These are phyloP conservation scores for Arabidopsis lyrata DNA, from an alignment of 441 rosid genomes.

Conservation along the genomic window DNA sequence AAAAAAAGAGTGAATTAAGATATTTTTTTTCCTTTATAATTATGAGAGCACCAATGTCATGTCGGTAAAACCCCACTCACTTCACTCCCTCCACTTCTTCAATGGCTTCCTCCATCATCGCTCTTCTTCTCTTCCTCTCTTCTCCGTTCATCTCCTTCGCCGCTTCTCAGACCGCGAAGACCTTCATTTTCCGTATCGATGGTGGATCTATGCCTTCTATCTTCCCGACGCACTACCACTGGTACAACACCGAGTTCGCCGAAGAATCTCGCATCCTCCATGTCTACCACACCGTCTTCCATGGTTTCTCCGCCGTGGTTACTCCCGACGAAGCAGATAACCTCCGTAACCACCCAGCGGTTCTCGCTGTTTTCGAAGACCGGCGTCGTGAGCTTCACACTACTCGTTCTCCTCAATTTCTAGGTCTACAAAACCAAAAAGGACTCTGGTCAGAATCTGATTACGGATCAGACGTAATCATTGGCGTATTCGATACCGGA, in stretches of 20 bases:
- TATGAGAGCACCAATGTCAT: slow-evolving; percentile 5
- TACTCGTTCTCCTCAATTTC: slow-evolving; percentile 86
- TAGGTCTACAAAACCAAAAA: slow-evolving; percentile 73
- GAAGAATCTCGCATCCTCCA: slow-evolving; percentile 67
- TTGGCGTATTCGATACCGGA: slow-evolving; percentile 79
- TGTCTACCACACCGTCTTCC: slow-evolving; percentile 85
- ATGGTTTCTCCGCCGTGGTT: slow-evolving; percentile 77
- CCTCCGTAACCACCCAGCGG: slow-evolving; percentile 62
- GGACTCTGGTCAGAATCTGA: slow-evolving; percentile 85
- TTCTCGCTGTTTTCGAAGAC: slow-evolving; percentile 73
- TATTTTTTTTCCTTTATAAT: slow-evolving; percentile 23
- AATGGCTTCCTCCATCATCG: slow-evolving; percentile 46
- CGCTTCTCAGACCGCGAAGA: slow-evolving; percentile 43
- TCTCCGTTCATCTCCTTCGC: slow-evolving; percentile 30
- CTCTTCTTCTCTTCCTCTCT: slow-evolving; percentile 29
- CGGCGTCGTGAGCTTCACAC: slow-evolving; percentile 75
- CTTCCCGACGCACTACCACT: slow-evolving; percentile 81
- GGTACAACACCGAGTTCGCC: slow-evolving; percentile 81
- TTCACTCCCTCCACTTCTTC: slow-evolving; percentile 45
- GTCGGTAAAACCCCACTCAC: slow-evolving; percentile 44
- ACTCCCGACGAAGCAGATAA: slow-evolving; percentile 50
- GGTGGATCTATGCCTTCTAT: slow-evolving; percentile 72
- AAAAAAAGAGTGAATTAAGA: background rate
- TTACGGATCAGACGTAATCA: slow-evolving; percentile 81
- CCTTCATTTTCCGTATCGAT: slow-evolving; percentile 76